phyloP scores from a whole-genome alignment of 2,329 filamentous ascomycete species.

The Hymenoscyphus occultus region DNA sequence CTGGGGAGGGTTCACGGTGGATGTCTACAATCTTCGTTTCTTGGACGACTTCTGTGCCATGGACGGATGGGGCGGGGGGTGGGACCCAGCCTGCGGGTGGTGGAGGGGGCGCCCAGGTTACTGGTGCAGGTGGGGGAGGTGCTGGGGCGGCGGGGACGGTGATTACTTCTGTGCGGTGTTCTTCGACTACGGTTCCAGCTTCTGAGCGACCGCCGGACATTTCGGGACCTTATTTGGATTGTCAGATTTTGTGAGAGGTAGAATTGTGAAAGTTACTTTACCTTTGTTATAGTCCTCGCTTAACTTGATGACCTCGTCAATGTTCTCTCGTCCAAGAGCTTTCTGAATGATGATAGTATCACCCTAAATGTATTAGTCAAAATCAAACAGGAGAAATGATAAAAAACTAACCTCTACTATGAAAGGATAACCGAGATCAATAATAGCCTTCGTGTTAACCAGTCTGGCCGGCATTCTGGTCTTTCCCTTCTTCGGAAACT shows the following conservation, averaged over 20 bases:
- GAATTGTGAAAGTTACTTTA: slow-evolving; percentile 1
- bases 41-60: slow-evolving; percentile 41
- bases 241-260: slow-evolving; percentile 24
- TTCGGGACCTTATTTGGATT: slow-evolving; percentile 23
- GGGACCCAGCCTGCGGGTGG: slow-evolving; percentile 19
- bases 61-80: slow-evolving; percentile 25
- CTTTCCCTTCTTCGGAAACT: slow-evolving; percentile 81
- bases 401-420: slow-evolving; percentile 69
- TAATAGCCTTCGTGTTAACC: slow-evolving; percentile 75
- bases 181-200: slow-evolving; percentile 47
- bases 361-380: slow-evolving; percentile 53
- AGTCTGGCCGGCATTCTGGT: slow-evolving; percentile 81
- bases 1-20: slow-evolving; percentile 22
- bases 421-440: slow-evolving; percentile 82
- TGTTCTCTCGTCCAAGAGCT: slow-evolving; percentile 84
- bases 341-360: slow-evolving; percentile 78
- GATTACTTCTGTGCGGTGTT: slow-evolving; percentile 46
- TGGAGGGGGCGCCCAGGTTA: slow-evolving; percentile 12
- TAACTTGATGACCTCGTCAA: slow-evolving; percentile 81
- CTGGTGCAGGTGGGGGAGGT: slow-evolving; percentile 18
- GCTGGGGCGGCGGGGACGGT: slow-evolving; percentile 31
- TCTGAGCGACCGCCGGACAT: slow-evolving; percentile 45
- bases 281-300: slow-evolving; percentile 67
- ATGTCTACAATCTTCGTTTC: slow-evolving; percentile 43
- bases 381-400: not conserved